phyloP scores from a whole-genome alignment of 2,329 filamentous ascomycete species.

The Fusarium circinatum region DNA sequence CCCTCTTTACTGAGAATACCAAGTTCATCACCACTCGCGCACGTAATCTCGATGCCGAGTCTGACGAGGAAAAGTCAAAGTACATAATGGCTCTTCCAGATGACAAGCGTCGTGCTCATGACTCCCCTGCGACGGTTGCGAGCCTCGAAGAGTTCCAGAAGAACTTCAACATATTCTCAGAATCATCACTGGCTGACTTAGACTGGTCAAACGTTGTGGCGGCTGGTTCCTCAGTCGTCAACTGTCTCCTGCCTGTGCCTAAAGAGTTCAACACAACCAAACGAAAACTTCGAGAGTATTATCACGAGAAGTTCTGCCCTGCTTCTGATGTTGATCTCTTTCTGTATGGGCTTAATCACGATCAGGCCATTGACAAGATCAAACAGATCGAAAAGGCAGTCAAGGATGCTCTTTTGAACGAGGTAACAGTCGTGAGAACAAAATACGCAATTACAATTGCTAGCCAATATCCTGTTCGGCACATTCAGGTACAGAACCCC shows the following conservation, averaged over 20 bases:
- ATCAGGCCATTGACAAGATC: conserved; percentile 84
- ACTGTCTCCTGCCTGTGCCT: conserved; percentile 78
- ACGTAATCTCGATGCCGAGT: conserved; percentile 67
- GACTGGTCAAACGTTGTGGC: conserved; percentile 87
- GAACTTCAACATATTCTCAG: conserved; percentile 85
- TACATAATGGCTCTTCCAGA: conserved; percentile 77
- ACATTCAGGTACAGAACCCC: conserved; percentile 67
- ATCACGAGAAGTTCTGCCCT: conserved; percentile 82
- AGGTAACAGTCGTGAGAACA: conserved; percentile 84
- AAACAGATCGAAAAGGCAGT: conserved; percentile 81
- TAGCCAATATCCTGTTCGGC: conserved; percentile 83
- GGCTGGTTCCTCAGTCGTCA: conserved; percentile 83
- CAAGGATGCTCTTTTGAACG: conserved; percentile 80
- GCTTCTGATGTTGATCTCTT: conserved; percentile 91
- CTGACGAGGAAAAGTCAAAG: conserved; percentile 67
- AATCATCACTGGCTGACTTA: conserved; percentile 78
- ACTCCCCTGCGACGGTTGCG: conserved; percentile 73
- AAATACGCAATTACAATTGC: conserved; percentile 90
- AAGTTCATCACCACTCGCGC: conserved; percentile 69
- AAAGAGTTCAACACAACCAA: conserved; percentile 70
- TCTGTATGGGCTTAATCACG: conserved; percentile 80
- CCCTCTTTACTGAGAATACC: conserved; percentile 70
- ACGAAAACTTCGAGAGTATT: conserved; percentile 74
- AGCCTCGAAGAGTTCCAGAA: conserved; percentile 76
- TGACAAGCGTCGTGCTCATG: conserved; percentile 69